Evolutionary conservation across 768 basidiomycete genomes (phyloP).

Genomic region (Leccinum disarticulatum): DNA sequence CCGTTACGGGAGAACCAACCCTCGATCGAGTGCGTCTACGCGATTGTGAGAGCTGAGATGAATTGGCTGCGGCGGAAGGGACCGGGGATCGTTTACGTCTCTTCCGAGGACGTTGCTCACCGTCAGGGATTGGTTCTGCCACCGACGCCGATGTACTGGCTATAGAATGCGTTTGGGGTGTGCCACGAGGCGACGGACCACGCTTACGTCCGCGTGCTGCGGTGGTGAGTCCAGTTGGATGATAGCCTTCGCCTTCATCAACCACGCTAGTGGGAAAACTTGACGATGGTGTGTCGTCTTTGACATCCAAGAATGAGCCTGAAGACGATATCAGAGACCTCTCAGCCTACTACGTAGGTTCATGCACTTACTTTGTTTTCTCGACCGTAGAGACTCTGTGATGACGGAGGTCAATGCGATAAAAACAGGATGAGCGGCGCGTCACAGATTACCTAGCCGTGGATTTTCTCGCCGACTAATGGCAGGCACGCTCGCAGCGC

Average conservation of each 20-base stretch:
- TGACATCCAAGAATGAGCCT: conserved; percentile 15
- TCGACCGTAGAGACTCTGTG: conserved; percentile 16
- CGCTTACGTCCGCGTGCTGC: conserved; percentile 24
- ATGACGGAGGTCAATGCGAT: conserved; percentile 12
- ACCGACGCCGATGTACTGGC: conserved; percentile 1
- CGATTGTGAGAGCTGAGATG: conserved; percentile 12
- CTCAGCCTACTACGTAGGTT: background rate
- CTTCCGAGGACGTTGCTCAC: conserved; percentile 19
- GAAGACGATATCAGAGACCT: background rate
- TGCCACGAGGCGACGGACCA: background rate
- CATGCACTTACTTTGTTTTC: conserved; percentile 16
- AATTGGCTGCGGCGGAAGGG: conserved; percentile 12
- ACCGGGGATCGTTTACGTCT: conserved; percentile 22
- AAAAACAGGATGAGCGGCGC: background rate
- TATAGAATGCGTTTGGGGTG: conserved; percentile 1
- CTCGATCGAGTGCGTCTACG: conserved; percentile 19
- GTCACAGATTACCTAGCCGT: conserved; percentile 12
- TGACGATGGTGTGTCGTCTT: conserved; percentile 6
- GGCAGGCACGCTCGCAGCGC: conserved; percentile 19
- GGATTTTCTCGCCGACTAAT: conserved; percentile 12
- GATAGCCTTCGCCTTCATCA: conserved; percentile 11
- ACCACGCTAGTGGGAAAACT: conserved; percentile 7
- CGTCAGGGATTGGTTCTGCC: background rate
- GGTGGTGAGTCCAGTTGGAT: conserved; percentile 3
- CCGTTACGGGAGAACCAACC: conserved; percentile 14